phyloP scores from a whole-genome alignment of 2,329 filamentous ascomycete genomes.

The Saccharata proteae region DNA sequence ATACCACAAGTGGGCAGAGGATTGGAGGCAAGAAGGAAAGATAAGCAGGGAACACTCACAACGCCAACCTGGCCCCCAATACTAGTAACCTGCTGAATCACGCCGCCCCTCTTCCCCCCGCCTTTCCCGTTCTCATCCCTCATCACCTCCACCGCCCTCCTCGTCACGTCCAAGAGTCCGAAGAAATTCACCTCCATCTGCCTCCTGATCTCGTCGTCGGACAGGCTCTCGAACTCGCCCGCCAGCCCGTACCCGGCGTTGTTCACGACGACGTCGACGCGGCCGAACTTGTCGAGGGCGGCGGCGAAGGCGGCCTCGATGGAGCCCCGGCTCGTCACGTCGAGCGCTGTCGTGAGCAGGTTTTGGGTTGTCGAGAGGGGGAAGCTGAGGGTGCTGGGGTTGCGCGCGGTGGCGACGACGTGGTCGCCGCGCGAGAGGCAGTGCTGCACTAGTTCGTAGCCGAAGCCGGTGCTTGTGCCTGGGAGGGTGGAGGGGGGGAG shows the following conservation, averaged over 20 bases:
- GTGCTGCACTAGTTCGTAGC: constrained; percentile 31
- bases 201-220: constrained; percentile 35
- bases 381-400: constrained; percentile 31
- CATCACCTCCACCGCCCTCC: constrained; percentile 32
- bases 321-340: constrained; percentile 37
- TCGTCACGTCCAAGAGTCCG: constrained; percentile 43
- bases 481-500: neutral
- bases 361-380: no score
- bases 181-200: constrained; percentile 51
- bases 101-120: constrained; percentile 34
- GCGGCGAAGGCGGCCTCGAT: constrained; percentile 35
- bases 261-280: constrained; percentile 49
- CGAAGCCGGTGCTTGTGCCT: constrained; percentile 36
- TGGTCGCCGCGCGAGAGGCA: constrained; percentile 31
- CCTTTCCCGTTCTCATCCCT: no score
- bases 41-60: neutral
- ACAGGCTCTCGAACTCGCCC: constrained; percentile 41
- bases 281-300: constrained; percentile 37
- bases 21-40: constrained; percentile 12
- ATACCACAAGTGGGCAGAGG: constrained; percentile 17
- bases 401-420: constrained; percentile 34
- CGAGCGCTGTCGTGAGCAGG: constrained; percentile 38
- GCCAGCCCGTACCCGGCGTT: constrained; percentile 48
- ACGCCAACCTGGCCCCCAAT: constrained; percentile 37
- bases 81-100: constrained; percentile 44